Conservation (phyloP, 208 protist genomes). For the Angomonas deanei region DNA sequence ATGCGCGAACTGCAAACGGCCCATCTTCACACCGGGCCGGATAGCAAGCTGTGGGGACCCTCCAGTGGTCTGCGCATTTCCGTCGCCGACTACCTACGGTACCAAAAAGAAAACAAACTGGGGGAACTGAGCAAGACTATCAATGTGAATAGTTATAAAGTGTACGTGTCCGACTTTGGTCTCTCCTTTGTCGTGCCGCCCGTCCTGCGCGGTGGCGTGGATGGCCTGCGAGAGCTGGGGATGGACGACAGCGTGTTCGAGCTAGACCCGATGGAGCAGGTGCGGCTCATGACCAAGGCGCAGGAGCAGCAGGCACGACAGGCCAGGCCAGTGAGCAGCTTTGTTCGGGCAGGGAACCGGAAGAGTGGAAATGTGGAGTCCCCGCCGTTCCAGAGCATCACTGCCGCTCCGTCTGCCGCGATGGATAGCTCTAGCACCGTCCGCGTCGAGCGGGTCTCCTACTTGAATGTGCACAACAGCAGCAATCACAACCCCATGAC, state of each 20-base stretch:
- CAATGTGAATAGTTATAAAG: constrained; percentile 13
- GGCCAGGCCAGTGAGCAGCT: background rate
- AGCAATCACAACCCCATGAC: background rate
- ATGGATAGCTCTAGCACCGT: background rate
- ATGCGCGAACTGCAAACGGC: constrained; percentile 23
- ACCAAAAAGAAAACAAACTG: background rate
- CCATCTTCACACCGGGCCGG: constrained; percentile 11
- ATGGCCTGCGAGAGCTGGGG: constrained; percentile 9
- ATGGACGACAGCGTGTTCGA: constrained; percentile 6
- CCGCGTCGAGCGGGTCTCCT: constrained; percentile 8
- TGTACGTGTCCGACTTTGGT: constrained; percentile 39
- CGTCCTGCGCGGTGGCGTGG: constrained; percentile 22
- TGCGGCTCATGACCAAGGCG: constrained; percentile 3
- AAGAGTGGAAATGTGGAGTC: too few species aligned
- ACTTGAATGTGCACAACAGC: background rate
- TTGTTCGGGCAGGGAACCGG: too few species aligned
- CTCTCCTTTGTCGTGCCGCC: constrained; percentile 40
- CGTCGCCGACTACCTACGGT: constrained; percentile 12
- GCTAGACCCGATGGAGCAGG: constrained; percentile 16
- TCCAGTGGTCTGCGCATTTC: constrained; percentile 18
- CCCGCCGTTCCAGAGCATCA: constrained; percentile 1
- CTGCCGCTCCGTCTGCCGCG: background rate
- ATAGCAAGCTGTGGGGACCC: constrained; percentile 18
- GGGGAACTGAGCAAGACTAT: background rate
- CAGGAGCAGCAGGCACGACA: background rate